Evolutionary conservation across 202 grass and related monocot species (phyloP).

Genomic region (Digitaria exilis): DNA sequence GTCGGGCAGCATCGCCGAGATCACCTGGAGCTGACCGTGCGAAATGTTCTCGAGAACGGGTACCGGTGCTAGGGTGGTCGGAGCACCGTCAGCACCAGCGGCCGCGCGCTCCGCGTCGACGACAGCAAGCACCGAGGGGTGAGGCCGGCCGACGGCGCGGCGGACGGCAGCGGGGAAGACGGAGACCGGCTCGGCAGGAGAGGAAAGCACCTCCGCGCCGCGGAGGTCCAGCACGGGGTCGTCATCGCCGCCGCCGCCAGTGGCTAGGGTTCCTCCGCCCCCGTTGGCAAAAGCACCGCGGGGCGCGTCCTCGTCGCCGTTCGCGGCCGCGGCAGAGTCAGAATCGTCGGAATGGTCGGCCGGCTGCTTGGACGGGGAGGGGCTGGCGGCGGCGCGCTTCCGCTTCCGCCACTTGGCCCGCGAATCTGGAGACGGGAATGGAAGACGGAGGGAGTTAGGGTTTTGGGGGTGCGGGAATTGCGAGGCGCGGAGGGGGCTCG

Average conservation of each 20-base stretch:
- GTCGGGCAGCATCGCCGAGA: slow-evolving; percentile 74
- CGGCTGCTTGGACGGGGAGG: slow-evolving; percentile 43
- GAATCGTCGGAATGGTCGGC: slow-evolving; percentile 48
- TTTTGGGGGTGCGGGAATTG: slow-evolving; percentile 40
- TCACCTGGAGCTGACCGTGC: slow-evolving; percentile 83
- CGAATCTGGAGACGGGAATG: slow-evolving; percentile 54
- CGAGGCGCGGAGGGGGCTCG: not conserved
- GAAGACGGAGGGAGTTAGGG: slow-evolving; percentile 36
- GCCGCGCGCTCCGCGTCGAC: slow-evolving; percentile 61
- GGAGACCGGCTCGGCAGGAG: slow-evolving; percentile 52
- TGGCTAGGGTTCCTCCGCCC: slow-evolving; percentile 34
- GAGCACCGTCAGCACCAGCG: not conserved
- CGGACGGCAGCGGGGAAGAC: slow-evolving; percentile 60
- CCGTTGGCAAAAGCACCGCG: slow-evolving; percentile 51
- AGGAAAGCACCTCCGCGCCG: slow-evolving; percentile 69
- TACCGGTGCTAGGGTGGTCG: not conserved
- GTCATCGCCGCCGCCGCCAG: slow-evolving; percentile 30
- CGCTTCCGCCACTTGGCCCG: slow-evolving; percentile 86
- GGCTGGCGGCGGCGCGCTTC: slow-evolving; percentile 57
- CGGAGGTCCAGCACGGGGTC: slow-evolving; percentile 64
- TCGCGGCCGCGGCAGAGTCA: slow-evolving; percentile 45
- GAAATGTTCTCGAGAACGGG: slow-evolving; percentile 88
- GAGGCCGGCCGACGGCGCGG: slow-evolving; percentile 63
- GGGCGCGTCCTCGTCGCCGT: slow-evolving; percentile 38
- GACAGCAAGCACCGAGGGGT: slow-evolving; percentile 73